phyloP scores from a whole-genome alignment of 1,284 basidiomycete genomes.

The Cutaneotrichosporon spelunceum region DNA sequence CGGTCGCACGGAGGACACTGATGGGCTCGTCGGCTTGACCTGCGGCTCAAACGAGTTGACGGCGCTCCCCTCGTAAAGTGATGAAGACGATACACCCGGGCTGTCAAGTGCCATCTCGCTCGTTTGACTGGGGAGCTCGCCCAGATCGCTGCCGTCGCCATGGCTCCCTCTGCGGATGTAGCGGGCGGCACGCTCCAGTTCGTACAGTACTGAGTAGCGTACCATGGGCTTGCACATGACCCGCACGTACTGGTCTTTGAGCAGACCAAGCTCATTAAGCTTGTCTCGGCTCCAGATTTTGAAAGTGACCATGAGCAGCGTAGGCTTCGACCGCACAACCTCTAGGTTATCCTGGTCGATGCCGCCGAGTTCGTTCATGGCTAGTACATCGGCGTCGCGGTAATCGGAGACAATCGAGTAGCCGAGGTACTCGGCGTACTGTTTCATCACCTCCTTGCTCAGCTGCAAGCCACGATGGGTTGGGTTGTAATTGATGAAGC shows the following conservation, averaged over 20 bases:
- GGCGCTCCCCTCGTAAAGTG: background rate
- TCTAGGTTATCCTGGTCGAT: constrained; percentile 57
- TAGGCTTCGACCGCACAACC: background rate
- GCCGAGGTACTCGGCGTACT: constrained; percentile 77
- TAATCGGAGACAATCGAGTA: constrained; percentile 58
- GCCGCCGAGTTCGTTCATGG: constrained; percentile 71
- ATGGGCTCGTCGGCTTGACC: constrained; percentile 2
- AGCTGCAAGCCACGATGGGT: constrained; percentile 67
- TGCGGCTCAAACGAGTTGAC: constrained; percentile 1
- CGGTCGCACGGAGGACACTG: background rate
- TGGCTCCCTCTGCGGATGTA: constrained; percentile 17
- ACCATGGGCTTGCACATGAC: constrained; percentile 85
- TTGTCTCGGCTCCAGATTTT: constrained; percentile 25
- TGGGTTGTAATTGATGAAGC: constrained; percentile 70
- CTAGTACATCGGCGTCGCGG: constrained; percentile 67
- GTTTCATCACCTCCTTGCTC: constrained; percentile 61
- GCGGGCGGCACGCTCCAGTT: constrained; percentile 53
- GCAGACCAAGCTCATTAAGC: constrained; percentile 48
- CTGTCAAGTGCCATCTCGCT: constrained; percentile 1
- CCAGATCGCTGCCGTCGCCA: constrained; percentile 4
- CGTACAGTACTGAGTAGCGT: constrained; percentile 67
- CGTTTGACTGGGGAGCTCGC: background rate
- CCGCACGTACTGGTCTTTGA: constrained; percentile 55
- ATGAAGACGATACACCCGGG: background rate
- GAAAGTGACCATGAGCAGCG: constrained; percentile 53